Conservation (phyloP, 2,329 filamentous ascomycete genomes). For the Claviceps sp. region DNA sequence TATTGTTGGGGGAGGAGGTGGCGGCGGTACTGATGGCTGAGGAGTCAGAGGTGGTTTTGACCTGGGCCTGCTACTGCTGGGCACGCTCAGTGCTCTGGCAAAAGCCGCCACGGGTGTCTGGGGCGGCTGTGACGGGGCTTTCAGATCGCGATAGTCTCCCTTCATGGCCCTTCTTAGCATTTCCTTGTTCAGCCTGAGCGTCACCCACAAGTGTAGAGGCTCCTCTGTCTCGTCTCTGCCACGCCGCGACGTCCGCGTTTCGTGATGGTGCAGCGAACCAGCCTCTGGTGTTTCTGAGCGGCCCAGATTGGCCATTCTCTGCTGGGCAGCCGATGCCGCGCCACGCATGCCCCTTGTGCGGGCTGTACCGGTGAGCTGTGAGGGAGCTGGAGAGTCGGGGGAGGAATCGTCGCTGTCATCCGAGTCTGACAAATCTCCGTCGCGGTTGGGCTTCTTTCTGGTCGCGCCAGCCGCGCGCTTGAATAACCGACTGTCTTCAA, state of each 20-base stretch:
- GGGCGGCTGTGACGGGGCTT: conserved; percentile 19
- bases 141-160: conserved; percentile 33
- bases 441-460: conserved; percentile 38
- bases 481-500: conserved; percentile 79
- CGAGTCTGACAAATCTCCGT: conserved; percentile 72
- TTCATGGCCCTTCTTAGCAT: conserved; percentile 55
- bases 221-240: conserved; percentile 71
- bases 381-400: conserved; percentile 71
- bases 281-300: conserved; percentile 85
- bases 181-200: conserved; percentile 57
- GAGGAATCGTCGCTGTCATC: conserved; percentile 83
- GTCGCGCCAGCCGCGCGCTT: conserved; percentile 56
- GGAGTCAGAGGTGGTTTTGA: conserved; percentile 25
- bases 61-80: conserved; percentile 15
- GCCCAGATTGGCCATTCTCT: conserved; percentile 68
- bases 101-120: conserved; percentile 20
- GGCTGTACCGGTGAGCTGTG: conserved; percentile 63
- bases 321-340: conserved; percentile 73
- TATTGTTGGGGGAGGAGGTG: too few species aligned
- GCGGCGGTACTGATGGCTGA: conserved; percentile 6
- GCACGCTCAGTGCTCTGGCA: conserved; percentile 18
- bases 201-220: conserved; percentile 56
- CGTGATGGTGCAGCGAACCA: conserved; percentile 47
- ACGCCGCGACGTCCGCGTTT: conserved; percentile 54
- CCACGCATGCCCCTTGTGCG: conserved; percentile 81